Evolutionary conservation across 495 filamentous ascomycete species (phyloP), one percentile per base, ranked within the genome.

Genomic region (Penicillium waksmanii): DNA sequence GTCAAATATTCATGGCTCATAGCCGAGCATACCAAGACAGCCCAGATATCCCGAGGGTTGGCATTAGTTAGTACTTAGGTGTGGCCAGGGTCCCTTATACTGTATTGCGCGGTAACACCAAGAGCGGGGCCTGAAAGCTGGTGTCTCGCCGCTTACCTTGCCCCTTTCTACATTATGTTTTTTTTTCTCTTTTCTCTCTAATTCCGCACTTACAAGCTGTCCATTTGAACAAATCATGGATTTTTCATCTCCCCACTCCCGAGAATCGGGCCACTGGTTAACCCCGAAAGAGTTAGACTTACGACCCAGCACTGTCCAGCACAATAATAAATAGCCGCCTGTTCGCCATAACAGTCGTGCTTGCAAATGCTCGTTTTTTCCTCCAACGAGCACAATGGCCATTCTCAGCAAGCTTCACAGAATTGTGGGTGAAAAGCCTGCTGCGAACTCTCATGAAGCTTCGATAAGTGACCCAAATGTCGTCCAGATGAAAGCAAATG

Each of bases 401-500:
- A 15, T 48, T 48, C 23, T 48, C 19, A 48, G 21, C 46, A 48
- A 27, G 17, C 19, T 57, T 17, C 31, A 50, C 21, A 19, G 19
- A 12, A 38, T 49, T 9, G 55, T 57, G 9, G 27, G 55, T 18
- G 43, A 48, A 23, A 57, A 42, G 55, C 23, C 55, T 10, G 33
- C 25, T 12, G 23, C 46, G 3, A 12, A 49, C 34, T 7, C 33
- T 12, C 17, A 25, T 17, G 18, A 36, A 15, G 17, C 33, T 34
- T 33, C 40, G 43, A 35, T 31, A 9, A 44, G 49, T 7, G 58
- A 61, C 5, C 52, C 53, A 4, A 27, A 15, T 3, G 19, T 48
- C 10, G 6, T 51, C 3, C 50, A 58, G 51, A 21, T 27, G 5
- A 51, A n/a, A 42, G 60, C 55, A 8, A 23, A 50, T 36, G 60